phyloP scores from a whole-genome alignment of 139 green algal species.

The Micractinium sp. region DNA sequence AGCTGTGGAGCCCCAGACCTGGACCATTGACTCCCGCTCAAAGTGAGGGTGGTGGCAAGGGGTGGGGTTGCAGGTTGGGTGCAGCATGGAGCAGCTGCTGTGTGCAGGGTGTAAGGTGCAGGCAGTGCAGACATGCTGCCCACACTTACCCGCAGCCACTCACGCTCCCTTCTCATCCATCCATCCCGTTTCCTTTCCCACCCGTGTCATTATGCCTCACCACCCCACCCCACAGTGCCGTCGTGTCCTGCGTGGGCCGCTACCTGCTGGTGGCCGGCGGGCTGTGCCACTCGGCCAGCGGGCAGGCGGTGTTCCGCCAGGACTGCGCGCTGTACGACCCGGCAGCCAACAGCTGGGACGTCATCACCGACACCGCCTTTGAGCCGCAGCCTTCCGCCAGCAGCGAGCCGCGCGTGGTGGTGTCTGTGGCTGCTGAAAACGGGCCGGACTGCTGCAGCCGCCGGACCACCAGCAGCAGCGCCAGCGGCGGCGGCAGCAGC shows the following conservation, averaged over 20 bases:
- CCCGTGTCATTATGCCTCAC: background rate
- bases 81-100: background rate
- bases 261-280: constrained; percentile 10
- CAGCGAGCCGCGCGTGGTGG: background rate
- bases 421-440: background rate
- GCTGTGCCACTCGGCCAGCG: background rate
- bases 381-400: background rate
- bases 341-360: background rate
- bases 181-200: background rate
- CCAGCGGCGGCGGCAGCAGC: background rate
- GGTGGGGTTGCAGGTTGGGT: background rate
- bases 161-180: background rate
- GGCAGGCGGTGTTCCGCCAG: background rate
- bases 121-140: background rate
- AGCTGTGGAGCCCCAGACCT: constrained; percentile 44
- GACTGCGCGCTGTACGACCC: background rate
- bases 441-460: background rate
- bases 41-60: background rate
- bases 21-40: constrained; percentile 13
- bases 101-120: background rate
- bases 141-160: background rate
- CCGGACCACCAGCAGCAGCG: background rate
- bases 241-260: constrained; percentile 19
- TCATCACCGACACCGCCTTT: background rate
- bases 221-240: background rate